Evolutionary conservation across 2,329 filamentous ascomycete species (phyloP).

Genomic region (Paecilomyces sp.): DNA sequence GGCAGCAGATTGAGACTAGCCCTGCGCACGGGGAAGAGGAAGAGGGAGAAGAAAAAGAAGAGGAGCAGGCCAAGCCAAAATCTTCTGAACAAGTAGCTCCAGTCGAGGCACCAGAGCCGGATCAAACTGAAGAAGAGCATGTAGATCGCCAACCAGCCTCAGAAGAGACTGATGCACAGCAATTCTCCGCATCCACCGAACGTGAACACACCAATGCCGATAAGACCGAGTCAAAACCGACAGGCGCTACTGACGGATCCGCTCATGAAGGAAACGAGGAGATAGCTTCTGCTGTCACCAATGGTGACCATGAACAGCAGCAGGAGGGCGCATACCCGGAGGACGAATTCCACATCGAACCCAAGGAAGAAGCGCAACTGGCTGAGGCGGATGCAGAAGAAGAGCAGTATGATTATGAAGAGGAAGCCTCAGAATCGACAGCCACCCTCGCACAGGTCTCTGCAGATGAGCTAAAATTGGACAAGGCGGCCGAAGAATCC

Average conservation of each 20-base stretch:
- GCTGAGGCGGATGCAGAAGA: constrained; percentile 7
- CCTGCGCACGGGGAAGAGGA: constrained; percentile 17
- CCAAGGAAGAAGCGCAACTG: constrained; percentile 1
- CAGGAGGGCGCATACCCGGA: constrained; percentile 10
- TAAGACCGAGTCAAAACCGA: constrained; percentile 2
- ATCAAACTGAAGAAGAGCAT: not conserved
- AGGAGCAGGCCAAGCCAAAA: not conserved
- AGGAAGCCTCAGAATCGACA: constrained; percentile 21
- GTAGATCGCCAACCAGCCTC: not conserved
- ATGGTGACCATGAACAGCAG: constrained; percentile 9
- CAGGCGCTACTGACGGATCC: constrained; percentile 4
- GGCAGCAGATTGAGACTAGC: constrained; percentile 24
- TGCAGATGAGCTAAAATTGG: constrained; percentile 8
- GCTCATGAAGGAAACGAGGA: constrained; percentile 8
- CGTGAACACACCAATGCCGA: not conserved
- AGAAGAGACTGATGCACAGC: not conserved
- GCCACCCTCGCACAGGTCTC: constrained; percentile 17
- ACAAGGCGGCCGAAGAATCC: constrained; percentile 2
- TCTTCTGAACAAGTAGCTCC: not conserved
- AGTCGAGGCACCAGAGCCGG: not conserved
- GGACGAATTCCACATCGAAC: constrained; percentile 1
- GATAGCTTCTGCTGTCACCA: constrained; percentile 5
- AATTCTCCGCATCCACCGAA: not conserved
- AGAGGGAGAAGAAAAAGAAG: not conserved
- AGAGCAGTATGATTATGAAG: constrained; percentile 20